Evolutionary conservation across 768 basidiomycete species (phyloP).

Genomic region (Saitozyma podzolica): DNA sequence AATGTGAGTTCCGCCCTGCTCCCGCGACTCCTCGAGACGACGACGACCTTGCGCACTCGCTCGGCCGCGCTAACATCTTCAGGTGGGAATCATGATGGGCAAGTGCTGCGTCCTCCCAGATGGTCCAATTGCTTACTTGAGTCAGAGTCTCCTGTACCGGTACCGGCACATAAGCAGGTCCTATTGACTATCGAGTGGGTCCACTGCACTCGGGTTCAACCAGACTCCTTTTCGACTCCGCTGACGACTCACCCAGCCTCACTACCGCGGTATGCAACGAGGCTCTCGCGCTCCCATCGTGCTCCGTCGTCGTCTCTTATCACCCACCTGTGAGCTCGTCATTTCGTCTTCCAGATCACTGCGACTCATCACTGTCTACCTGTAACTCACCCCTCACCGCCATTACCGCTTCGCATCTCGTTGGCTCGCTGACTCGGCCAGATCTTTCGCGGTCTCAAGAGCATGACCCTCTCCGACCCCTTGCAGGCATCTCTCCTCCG

Average conservation of each 20-base stretch:
- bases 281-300: constrained; percentile 39
- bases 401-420: not conserved
- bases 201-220: not conserved
- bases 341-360: not conserved
- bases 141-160: constrained; percentile 46
- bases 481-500: constrained; percentile 76
- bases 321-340: constrained; percentile 56
- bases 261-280: constrained; percentile 52
- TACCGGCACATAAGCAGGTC: constrained; percentile 58
- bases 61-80: constrained; percentile 10
- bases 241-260: constrained; percentile 40
- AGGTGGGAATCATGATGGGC: constrained; percentile 79
- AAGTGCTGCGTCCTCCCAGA: constrained; percentile 37
- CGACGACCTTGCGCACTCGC: too few species aligned
- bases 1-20: constrained; percentile 64
- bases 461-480: constrained; percentile 73
- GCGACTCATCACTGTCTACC: not conserved
- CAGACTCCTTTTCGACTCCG: not conserved
- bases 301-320: constrained; percentile 45
- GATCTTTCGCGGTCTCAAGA: constrained; percentile 69
- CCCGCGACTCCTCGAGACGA: too few species aligned
- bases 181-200: constrained; percentile 71
- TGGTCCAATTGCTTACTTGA: not conserved
- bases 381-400: not conserved
- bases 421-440: constrained; percentile 45